Percentiles rank a stretch among this genome's conserved stretches.
These are phyloP conservation scores for Aspergillus bridgeri DNA, from an alignment of 495 filamentous ascomycete species.

Conservation along the genomic window DNA sequence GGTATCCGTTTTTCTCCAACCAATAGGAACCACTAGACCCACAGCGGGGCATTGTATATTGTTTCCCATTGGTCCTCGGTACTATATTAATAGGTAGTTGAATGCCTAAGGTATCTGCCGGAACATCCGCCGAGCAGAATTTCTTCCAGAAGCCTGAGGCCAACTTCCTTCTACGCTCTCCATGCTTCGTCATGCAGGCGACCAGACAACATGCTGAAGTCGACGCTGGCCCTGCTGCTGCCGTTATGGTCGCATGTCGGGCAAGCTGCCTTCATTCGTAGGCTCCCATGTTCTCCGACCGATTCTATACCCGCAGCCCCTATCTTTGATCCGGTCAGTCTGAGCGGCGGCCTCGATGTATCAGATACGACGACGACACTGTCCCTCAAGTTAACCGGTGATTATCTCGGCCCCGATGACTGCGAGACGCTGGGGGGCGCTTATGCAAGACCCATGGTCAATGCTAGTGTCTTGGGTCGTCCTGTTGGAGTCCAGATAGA, in stretches of 20 bases:
- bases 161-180: not conserved
- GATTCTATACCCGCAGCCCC: not conserved
- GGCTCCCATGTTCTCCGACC: not conserved
- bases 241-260: not conserved
- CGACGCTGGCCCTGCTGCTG: not conserved
- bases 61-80: not conserved
- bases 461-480: slow-evolving; percentile 8
- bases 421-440: slow-evolving; percentile 10
- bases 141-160: not conserved
- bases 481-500: not conserved
- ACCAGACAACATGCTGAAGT: not conserved
- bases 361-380: slow-evolving; percentile 1
- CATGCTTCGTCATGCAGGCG: not conserved
- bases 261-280: slow-evolving; percentile 2
- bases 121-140: not conserved
- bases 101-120: no score
- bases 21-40: no score
- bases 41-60: not conserved
- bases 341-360: slow-evolving; percentile 1
- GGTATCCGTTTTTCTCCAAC: no score
- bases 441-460: not conserved
- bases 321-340: not conserved
- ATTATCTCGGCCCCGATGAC: not conserved
- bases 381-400: slow-evolving; percentile 2
- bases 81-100: no score